Percentiles rank a stretch among this genome's conserved stretches.
Conservation (phyloP, 257 asterid species). For the Knoxia roxburghii region DNA sequence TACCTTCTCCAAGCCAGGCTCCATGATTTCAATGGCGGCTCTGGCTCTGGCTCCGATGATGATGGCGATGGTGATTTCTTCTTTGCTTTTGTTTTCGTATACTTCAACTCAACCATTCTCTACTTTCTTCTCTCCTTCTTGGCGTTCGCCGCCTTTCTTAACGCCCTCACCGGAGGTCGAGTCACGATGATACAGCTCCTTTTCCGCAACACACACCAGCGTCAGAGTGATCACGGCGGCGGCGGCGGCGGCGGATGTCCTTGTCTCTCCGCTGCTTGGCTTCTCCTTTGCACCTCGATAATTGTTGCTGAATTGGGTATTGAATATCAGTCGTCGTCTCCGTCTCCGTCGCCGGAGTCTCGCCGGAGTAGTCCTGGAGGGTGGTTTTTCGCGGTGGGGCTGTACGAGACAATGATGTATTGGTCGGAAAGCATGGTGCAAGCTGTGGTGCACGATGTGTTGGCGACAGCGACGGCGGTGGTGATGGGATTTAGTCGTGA, state of each 20-base stretch:
- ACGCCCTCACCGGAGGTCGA: conserved; percentile 3
- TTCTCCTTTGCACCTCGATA: background rate
- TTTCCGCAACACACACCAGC: too few relatives aligned
- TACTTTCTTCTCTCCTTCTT: background rate
- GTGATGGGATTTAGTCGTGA: background rate
- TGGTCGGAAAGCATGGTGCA: conserved; percentile 7
- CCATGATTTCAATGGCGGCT: background rate
- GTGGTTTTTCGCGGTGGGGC: background rate
- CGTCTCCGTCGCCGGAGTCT: background rate
- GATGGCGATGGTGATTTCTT: too few relatives aligned
- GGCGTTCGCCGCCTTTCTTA: background rate
- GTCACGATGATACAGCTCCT: background rate
- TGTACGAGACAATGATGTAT: background rate
- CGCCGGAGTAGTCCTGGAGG: background rate
- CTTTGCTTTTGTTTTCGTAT: background rate
- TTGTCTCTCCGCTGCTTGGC: background rate
- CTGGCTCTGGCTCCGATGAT: background rate
- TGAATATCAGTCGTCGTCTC: background rate
- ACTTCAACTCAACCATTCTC: background rate
- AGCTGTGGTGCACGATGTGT: background rate
- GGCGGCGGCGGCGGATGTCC: background rate
- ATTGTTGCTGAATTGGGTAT: background rate
- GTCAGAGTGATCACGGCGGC: background rate
- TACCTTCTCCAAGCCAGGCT: conserved; percentile 2
- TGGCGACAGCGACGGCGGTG: background rate